phyloP scores from a whole-genome alignment of 2,329 filamentous ascomycete species.

The Corinectria fuckeliana region DNA sequence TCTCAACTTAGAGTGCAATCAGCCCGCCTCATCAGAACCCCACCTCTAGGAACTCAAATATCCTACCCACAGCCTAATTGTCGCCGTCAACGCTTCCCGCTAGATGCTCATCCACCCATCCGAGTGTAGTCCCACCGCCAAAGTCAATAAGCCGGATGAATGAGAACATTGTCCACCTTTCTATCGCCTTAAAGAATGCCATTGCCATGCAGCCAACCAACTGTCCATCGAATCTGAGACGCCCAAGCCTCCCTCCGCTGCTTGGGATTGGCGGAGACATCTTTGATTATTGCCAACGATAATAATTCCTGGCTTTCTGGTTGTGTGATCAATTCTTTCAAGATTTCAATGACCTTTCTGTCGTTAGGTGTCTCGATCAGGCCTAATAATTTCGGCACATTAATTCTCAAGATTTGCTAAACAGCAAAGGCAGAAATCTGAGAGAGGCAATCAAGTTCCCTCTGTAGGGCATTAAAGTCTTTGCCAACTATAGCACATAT shows the following conservation, averaged over 20 bases:
- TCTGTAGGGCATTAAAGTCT: not conserved
- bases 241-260: slow-evolving; percentile 12
- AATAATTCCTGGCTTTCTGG: not conserved
- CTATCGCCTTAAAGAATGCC: slow-evolving; percentile 23
- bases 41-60: slow-evolving; percentile 14
- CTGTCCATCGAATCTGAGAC: slow-evolving; percentile 17
- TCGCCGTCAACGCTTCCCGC: slow-evolving; percentile 17
- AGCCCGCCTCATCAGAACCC: not conserved
- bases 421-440: not conserved
- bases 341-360: slow-evolving; percentile 1
- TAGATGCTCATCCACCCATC: slow-evolving; percentile 22
- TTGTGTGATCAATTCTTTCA: slow-evolving; percentile 2
- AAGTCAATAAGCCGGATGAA: not conserved
- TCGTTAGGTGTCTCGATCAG: not conserved
- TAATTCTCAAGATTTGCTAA: not conserved
- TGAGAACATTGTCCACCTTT: slow-evolving; percentile 23
- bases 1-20: too few relatives aligned
- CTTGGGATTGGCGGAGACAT: not conserved
- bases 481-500: slow-evolving; percentile 1
- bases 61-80: slow-evolving; percentile 17
- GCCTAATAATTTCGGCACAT: not conserved
- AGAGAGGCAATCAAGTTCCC: slow-evolving; percentile 7
- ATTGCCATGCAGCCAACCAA: slow-evolving; percentile 11
- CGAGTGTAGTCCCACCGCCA: slow-evolving; percentile 13
- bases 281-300: not conserved